phyloP scores from a whole-genome alignment of 2,329 filamentous ascomycete species.

The Periconia macrospinosa region DNA sequence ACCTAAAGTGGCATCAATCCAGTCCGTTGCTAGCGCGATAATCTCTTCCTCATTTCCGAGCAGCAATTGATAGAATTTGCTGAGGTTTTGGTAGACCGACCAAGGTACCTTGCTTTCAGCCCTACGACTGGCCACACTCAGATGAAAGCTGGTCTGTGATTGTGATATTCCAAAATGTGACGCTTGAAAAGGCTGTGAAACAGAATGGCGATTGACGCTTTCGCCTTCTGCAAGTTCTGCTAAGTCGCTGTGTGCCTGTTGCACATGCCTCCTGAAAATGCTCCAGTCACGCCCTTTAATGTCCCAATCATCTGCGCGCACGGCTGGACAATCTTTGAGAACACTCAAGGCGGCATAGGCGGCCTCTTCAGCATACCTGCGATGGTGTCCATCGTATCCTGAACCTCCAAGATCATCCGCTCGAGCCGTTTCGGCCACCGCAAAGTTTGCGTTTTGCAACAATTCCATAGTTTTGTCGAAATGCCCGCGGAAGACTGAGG shows the following conservation, averaged over 20 bases:
- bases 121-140: conserved; percentile 68
- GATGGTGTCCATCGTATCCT: conserved; percentile 73
- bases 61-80: conserved; percentile 77
- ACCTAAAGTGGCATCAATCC: conserved; percentile 85
- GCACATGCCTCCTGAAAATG: conserved; percentile 76
- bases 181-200: conserved; percentile 49
- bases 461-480: conserved; percentile 68
- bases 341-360: conserved; percentile 69
- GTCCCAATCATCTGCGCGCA: conserved; percentile 73
- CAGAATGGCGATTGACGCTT: conserved; percentile 52
- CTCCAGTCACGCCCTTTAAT: conserved; percentile 80
- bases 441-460: conserved; percentile 76
- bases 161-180: conserved; percentile 42
- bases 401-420: conserved; percentile 62
- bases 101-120: conserved; percentile 87
- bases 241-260: conserved; percentile 69
- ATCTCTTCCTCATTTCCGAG: conserved; percentile 77
- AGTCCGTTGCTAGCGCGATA: conserved; percentile 77
- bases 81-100: conserved; percentile 84
- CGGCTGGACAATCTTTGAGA: conserved; percentile 72
- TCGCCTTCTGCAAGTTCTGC: conserved; percentile 78
- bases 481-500: conserved; percentile 73
- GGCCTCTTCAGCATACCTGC: conserved; percentile 77
- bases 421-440: conserved; percentile 66
- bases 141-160: conserved; percentile 60